Base-by-base conservation (phyloP, 1,284 basidiomycete genomes). In the Heterobasidion parviporum region DNA sequence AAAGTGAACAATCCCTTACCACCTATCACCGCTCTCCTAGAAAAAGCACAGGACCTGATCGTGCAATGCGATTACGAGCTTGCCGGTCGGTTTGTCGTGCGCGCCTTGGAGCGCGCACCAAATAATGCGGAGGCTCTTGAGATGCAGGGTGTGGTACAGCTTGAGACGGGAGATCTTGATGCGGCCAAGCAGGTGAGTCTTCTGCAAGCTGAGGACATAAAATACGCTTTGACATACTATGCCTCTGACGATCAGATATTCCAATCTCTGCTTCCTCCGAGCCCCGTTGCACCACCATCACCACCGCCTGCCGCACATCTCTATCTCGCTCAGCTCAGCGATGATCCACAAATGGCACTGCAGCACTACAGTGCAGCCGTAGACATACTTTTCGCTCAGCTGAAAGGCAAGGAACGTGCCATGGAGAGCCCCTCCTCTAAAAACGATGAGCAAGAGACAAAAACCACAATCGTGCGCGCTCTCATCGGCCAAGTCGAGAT, bases 401-500 rank as follows among this genome's bases (percentile, higher is more conserved):
- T 95, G 33, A 87, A 88, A 66, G 86, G 83, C 26, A 89, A 85
- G 63, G 80, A 80, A 48, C 77, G 78, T 8, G 83, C 80, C 0
- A 69, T 71, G 10, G 75, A 77, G 53, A 68, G 71, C 7, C 67
- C 75, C 20, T 66, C 54, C 3, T 61, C 66, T 1, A 72, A 70
- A 44, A 72, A 74, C 5, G 82, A 83, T 53, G 82, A 88, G 55
- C 65, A 70, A 2, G 90, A 94, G 67, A 70, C 87, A 49, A 82
- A 78, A 67, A 79, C 74, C 55, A 92, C 85, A 65, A 87, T 89
- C 43, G 86, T 93, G 6, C 77, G 87, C n/a, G 92, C 92, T 1
- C 74, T 96, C 32, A 82, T 96, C 18, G 90, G 89, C 15, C 95
- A 96, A 82, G 90, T 96, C 15, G 94, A 97, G 70, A 88, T 97